Percentiles rank a stretch among this genome's conserved stretches.
Evolutionary conservation across 805 yeast genomes (phyloP).

Genomic region (Yarrowia keelungensis): DNA sequence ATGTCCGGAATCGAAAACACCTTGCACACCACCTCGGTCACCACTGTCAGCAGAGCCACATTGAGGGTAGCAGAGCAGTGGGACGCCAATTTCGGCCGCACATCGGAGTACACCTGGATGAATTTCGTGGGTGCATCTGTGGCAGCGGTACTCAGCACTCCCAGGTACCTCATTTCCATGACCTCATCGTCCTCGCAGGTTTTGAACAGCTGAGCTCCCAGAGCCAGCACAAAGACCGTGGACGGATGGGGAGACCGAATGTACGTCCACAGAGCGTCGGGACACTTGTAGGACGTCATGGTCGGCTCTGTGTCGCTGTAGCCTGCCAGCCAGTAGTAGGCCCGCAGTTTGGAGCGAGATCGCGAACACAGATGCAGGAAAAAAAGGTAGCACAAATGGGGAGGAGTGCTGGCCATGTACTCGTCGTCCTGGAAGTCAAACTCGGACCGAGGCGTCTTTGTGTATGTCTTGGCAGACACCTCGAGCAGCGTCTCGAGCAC

Average conservation of each 20-base stretch:
- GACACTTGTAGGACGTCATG: conserved; percentile 40
- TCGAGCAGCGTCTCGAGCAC: conserved; percentile 45
- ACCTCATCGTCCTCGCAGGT: conserved; percentile 42
- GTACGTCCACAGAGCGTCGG: conserved; percentile 43
- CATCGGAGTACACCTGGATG: conserved; percentile 33
- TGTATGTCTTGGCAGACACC: conserved; percentile 43
- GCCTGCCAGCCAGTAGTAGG: conserved; percentile 46
- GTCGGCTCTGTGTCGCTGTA: conserved; percentile 43
- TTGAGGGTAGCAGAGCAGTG: conserved; percentile 30
- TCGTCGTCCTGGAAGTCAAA: conserved; percentile 29
- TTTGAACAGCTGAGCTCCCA: conserved; percentile 45
- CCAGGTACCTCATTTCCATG: conserved; percentile 43
- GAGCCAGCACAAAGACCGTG: conserved; percentile 43
- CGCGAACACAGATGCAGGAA: conserved; percentile 45
- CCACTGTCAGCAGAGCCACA: conserved; percentile 21
- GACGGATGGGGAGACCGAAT: conserved; percentile 41
- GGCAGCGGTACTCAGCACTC: conserved; percentile 41
- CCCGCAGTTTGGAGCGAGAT: conserved; percentile 43
- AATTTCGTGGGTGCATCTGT: conserved; percentile 9
- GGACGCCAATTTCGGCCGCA: conserved; percentile 31
- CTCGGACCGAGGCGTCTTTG: conserved; percentile 19
- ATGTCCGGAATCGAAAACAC: conserved; percentile 28
- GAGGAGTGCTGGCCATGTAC: conserved; percentile 32
- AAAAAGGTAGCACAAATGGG: conserved; percentile 45
- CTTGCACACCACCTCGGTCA: conserved; percentile 29